Evolutionary conservation across 257 asterid species (phyloP).

Genomic region (Solanum rostratum): DNA sequence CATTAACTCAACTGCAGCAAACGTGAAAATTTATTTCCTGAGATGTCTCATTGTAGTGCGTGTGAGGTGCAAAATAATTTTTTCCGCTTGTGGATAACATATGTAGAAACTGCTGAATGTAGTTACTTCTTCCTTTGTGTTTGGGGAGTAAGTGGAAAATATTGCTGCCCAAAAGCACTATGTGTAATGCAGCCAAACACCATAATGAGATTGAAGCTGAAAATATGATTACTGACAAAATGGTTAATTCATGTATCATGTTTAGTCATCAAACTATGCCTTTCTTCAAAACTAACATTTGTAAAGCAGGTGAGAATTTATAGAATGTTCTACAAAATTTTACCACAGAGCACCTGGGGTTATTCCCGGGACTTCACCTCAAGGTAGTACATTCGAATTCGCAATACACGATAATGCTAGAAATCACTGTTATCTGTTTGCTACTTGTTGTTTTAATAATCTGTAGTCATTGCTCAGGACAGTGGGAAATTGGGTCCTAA

Average conservation of each 20-base stretch:
- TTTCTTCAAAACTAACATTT: conserved; percentile 11
- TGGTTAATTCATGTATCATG: not conserved
- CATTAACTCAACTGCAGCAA: too few relatives aligned
- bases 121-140: not conserved
- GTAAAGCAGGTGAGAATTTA: conserved; percentile 33
- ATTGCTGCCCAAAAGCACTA: not conserved
- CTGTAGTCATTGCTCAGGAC: conserved; percentile 41
- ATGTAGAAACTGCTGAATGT: not conserved
- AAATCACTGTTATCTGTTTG: not conserved
- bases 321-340: conserved; percentile 26
- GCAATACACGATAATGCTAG: not conserved
- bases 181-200: not conserved
- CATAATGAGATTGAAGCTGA: not conserved
- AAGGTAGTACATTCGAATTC: conserved; percentile 32
- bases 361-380: conserved; percentile 26
- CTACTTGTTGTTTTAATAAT: not conserved
- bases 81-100: not conserved
- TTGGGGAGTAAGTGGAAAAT: not conserved
- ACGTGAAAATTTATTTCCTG: not conserved
- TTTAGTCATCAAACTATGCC: not conserved
- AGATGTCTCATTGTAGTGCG: not conserved
- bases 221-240: not conserved
- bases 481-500: conserved; percentile 24
- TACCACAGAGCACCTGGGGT: conserved; percentile 32
- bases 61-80: not conserved